Percentiles rank a stretch among this genome's conserved stretches.
Conservation (phyloP, 2,329 filamentous ascomycete species). For the Arthrobotrys iridis region DNA sequence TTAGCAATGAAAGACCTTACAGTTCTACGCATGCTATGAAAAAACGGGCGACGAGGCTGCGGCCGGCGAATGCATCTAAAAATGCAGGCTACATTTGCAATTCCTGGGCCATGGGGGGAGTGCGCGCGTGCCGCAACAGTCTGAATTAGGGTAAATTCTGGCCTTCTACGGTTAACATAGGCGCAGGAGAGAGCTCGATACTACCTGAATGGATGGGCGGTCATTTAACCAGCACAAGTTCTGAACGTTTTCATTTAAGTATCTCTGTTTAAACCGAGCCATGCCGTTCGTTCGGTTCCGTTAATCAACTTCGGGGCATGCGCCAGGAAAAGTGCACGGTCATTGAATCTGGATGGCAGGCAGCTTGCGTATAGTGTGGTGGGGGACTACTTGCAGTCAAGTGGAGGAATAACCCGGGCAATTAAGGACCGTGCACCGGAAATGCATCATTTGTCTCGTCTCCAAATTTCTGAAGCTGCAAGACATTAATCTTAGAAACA, state of each 20-base stretch:
- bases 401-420: constrained; percentile 22
- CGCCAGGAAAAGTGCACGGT: neutral
- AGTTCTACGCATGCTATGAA: neutral
- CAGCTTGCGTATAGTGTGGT: constrained; percentile 19
- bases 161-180: constrained; percentile 17
- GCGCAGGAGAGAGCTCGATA: constrained; percentile 27
- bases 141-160: constrained; percentile 16
- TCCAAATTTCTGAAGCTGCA: constrained; percentile 50
- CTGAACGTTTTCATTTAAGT: constrained; percentile 40
- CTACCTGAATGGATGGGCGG: neutral
- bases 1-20: neutral
- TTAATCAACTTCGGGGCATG: neutral
- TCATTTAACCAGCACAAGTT: constrained; percentile 9
- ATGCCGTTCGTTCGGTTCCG: constrained; percentile 5
- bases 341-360: neutral
- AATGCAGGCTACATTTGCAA: neutral
- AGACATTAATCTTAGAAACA: constrained; percentile 46
- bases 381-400: neutral
- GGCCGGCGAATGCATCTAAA: neutral
- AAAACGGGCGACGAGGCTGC: neutral
- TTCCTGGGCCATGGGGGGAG: neutral
- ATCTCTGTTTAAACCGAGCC: neutral
- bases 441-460: constrained; percentile 41
- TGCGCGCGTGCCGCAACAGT: constrained; percentile 15
- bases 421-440: constrained; percentile 33